These are phyloP conservation scores for Alternaria sp. DNA, from an alignment of 2,329 filamentous ascomycete species.

Conservation along the genomic window DNA sequence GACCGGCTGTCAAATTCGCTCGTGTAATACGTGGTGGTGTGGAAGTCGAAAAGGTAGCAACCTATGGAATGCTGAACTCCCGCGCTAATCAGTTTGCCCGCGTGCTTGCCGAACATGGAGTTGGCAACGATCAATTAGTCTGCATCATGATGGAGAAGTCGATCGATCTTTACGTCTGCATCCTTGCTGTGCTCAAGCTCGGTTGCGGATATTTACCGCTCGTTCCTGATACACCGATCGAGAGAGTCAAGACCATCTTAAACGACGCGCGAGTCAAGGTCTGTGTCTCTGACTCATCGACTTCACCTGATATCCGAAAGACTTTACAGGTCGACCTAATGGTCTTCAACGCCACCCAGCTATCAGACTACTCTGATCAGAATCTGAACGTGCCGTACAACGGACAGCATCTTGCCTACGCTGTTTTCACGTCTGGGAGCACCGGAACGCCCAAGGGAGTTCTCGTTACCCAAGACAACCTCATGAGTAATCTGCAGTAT, in stretches of 20 bases:
- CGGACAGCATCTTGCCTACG: slow-evolving; percentile 70
- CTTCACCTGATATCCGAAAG: slow-evolving; percentile 18
- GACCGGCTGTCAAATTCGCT: slow-evolving; percentile 71
- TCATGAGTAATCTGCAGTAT: slow-evolving; percentile 76
- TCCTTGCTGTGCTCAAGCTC: slow-evolving; percentile 76
- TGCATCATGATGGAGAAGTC: slow-evolving; percentile 82
- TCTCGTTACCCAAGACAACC: slow-evolving; percentile 75
- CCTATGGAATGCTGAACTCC: slow-evolving; percentile 71
- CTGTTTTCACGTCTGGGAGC: slow-evolving; percentile 84
- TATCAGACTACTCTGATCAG: slow-evolving; percentile 41
- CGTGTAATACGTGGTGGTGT: slow-evolving; percentile 53
- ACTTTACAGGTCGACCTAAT: slow-evolving; percentile 28
- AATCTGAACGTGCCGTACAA: slow-evolving; percentile 54
- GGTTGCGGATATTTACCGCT: slow-evolving; percentile 84
- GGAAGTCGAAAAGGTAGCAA: slow-evolving; percentile 57
- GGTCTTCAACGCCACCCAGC: slow-evolving; percentile 43
- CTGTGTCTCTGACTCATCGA: slow-evolving; percentile 53
- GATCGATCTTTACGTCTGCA: slow-evolving; percentile 72
- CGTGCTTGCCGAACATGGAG: slow-evolving; percentile 60
- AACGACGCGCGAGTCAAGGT: slow-evolving; percentile 64
- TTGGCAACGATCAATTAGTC: slow-evolving; percentile 66
- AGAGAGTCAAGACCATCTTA: slow-evolving; percentile 69
- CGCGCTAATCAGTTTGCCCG: slow-evolving; percentile 71
- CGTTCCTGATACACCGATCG: slow-evolving; percentile 72
- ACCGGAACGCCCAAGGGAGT: slow-evolving; percentile 84